phyloP scores from a whole-genome alignment of 1,284 basidiomycete genomes.

The Kwoniella shivajii region DNA sequence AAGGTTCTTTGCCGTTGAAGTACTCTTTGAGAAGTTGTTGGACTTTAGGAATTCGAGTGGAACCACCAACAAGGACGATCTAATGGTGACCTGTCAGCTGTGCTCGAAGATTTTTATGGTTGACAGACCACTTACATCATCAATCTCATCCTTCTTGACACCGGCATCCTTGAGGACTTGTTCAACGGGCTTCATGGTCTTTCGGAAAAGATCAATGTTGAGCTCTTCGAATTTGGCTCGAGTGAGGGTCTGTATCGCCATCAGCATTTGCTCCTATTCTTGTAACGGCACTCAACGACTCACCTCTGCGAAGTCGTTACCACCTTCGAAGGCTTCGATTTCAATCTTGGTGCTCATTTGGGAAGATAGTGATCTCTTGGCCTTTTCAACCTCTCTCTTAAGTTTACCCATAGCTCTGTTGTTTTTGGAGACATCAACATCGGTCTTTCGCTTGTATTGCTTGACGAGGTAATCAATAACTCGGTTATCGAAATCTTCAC shows the following conservation, averaged over 20 bases:
- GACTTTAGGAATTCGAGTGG: slow-evolving; percentile 98
- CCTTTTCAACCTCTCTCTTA: slow-evolving; percentile 98
- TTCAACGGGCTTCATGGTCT: slow-evolving; percentile 99
- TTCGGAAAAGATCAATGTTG: slow-evolving; percentile 98
- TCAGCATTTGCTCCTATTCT: not conserved
- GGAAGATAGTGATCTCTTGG: slow-evolving; percentile 91
- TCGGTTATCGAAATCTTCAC: slow-evolving; percentile 98
- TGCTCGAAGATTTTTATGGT: not conserved
- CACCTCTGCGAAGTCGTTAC: slow-evolving; percentile 91
- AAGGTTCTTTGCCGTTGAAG: slow-evolving; percentile 97
- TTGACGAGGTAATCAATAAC: slow-evolving; percentile 91
- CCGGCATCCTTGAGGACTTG: slow-evolving; percentile 97
- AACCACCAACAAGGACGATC: slow-evolving; percentile 85
- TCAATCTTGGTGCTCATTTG: slow-evolving; percentile 73
- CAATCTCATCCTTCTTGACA: slow-evolving; percentile 95
- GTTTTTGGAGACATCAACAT: slow-evolving; percentile 83
- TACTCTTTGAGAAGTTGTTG: slow-evolving; percentile 97
- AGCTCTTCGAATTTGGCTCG: slow-evolving; percentile 98
- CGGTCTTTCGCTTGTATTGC: slow-evolving; percentile 92
- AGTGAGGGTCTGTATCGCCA: slow-evolving; percentile 64
- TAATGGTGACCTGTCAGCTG: slow-evolving; percentile 17
- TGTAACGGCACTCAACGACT: slow-evolving; percentile 41
- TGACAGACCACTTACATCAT: slow-evolving; percentile 65
- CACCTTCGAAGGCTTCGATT: slow-evolving; percentile 84
- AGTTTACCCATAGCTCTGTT: slow-evolving; percentile 92